Conservation (phyloP, 1,284 basidiomycete genomes). For the Microstroma glucosiphilum region DNA sequence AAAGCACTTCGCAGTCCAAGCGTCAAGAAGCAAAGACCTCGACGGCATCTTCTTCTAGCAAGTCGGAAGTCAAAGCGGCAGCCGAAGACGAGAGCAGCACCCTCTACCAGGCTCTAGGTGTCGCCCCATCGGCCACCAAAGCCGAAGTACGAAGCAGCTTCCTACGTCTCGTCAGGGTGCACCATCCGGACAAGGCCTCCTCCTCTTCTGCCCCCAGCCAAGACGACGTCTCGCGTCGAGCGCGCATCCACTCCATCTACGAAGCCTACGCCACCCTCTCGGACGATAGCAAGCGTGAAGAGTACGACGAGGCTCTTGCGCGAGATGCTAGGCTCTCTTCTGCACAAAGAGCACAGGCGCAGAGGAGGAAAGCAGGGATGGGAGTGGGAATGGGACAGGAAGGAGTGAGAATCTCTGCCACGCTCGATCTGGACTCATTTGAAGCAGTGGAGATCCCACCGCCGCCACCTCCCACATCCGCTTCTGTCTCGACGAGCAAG, state of each 20-base stretch:
- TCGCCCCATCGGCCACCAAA: not conserved
- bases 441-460: not conserved
- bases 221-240: not conserved
- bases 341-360: not conserved
- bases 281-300: not conserved
- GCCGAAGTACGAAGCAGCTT: not conserved
- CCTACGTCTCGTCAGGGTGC: not conserved
- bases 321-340: no score
- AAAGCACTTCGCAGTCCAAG: no score
- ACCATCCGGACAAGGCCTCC: not conserved
- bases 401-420: not conserved
- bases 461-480: no score
- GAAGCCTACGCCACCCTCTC: not conserved
- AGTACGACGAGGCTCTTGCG: not conserved
- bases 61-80: no score
- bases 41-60: no score
- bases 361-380: not conserved
- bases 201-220: not conserved
- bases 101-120: not conserved
- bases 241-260: slow-evolving; percentile 2
- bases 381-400: not conserved
- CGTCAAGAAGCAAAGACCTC: no score
- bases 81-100: no score
- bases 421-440: not conserved
- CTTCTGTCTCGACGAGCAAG: no score